phyloP scores from a whole-genome alignment of 2,329 filamentous ascomycete species.

The Mycocentrospora acerina region DNA sequence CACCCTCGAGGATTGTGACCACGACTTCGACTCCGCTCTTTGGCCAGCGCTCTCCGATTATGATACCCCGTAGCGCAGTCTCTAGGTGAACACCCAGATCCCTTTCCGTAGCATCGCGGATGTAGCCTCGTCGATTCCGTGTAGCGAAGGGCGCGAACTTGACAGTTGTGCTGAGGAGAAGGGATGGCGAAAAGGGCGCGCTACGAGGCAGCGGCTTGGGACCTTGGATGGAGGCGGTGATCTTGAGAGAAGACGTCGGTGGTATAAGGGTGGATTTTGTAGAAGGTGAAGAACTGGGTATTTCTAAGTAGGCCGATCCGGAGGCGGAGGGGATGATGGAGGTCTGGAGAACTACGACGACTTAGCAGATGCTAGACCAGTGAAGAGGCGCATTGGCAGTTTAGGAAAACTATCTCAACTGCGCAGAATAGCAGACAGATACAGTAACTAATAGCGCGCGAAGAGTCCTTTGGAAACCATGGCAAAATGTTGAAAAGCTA shows the following conservation, averaged over 20 bases:
- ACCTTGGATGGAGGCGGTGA: slow-evolving; percentile 90
- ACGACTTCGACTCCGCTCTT: slow-evolving; percentile 97
- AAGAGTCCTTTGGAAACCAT: background rate
- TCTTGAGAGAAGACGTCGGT: slow-evolving; percentile 72
- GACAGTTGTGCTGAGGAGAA: slow-evolving; percentile 88
- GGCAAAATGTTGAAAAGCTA: background rate
- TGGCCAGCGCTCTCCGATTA: slow-evolving; percentile 95
- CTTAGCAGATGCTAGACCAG: too few relatives aligned
- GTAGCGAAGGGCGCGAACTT: slow-evolving; percentile 97
- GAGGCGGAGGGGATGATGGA: slow-evolving; percentile 90
- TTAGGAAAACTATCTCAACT: too few relatives aligned
- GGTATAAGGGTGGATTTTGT: slow-evolving; percentile 51
- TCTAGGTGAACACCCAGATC: slow-evolving; percentile 91
- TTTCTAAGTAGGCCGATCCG: slow-evolving; percentile 83
- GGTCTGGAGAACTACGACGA: slow-evolving; percentile 75
- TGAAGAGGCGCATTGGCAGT: too few relatives aligned
- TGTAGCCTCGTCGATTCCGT: slow-evolving; percentile 76
- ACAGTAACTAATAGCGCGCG: background rate
- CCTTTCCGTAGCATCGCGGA: slow-evolving; percentile 81
- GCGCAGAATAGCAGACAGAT: background rate
- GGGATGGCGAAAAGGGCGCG: slow-evolving; percentile 86
- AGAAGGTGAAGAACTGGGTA: slow-evolving; percentile 50
- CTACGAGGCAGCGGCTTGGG: slow-evolving; percentile 87
- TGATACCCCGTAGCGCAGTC: slow-evolving; percentile 81
- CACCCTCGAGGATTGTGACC: slow-evolving; percentile 88